Percentiles rank a stretch among this genome's conserved stretches.
phyloP scores from a whole-genome alignment of 352 stramenopile genomes.

The Elongisporangium prolatum region DNA sequence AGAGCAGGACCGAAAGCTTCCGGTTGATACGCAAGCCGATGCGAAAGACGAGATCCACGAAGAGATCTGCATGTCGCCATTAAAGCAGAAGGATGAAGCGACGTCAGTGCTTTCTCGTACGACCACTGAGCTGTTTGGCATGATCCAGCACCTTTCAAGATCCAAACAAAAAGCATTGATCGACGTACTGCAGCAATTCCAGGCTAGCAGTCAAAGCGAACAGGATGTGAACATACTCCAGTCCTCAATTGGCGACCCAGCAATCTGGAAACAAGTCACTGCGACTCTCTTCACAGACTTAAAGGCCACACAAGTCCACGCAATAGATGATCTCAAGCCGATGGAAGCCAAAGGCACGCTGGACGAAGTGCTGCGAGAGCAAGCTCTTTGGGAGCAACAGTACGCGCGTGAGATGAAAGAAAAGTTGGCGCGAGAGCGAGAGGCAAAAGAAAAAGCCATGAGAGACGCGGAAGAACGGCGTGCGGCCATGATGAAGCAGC shows the following conservation, averaged over 20 bases:
- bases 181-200: conserved; percentile 58
- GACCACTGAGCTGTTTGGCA: conserved; percentile 49
- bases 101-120: conserved; percentile 27
- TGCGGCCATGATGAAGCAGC: conserved; percentile 47
- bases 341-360: conserved; percentile 10
- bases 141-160: conserved; percentile 68
- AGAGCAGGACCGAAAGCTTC: not conserved
- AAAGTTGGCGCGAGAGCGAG: conserved; percentile 32
- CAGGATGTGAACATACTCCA: conserved; percentile 47
- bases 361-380: conserved; percentile 50
- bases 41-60: conserved; percentile 22
- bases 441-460: conserved; percentile 44
- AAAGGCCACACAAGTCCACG: not conserved
- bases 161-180: conserved; percentile 61
- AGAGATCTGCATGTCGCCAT: conserved; percentile 8
- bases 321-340: not conserved
- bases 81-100: not conserved
- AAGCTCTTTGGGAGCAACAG: conserved; percentile 55
- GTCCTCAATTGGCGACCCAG: conserved; percentile 64
- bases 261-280: conserved; percentile 72
- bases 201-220: conserved; percentile 42
- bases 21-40: not conserved
- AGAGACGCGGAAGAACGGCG: conserved; percentile 48
- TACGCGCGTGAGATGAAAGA: conserved; percentile 50
- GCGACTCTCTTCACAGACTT: conserved; percentile 17